phyloP scores from a whole-genome alignment of 2,329 filamentous ascomycete genomes.

The Claviceps africana region DNA sequence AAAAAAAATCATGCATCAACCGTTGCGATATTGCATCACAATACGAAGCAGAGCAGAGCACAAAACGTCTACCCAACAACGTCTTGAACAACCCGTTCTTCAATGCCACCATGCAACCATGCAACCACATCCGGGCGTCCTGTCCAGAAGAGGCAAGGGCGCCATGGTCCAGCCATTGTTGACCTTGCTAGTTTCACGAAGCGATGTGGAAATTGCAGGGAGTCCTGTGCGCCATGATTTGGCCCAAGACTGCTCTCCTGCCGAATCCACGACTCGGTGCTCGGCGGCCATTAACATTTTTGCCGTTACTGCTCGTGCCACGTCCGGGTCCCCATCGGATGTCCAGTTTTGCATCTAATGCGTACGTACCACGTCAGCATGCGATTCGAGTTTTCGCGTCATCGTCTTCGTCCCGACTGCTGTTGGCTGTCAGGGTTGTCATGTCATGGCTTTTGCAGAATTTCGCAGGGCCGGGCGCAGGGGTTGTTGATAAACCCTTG shows the following conservation, averaged over 20 bases:
- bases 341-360: not conserved
- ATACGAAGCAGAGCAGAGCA: not conserved
- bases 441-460: not conserved
- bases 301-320: not conserved
- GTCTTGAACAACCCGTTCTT: not conserved
- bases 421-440: not conserved
- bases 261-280: not conserved
- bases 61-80: not conserved
- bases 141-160: not conserved
- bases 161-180: not conserved
- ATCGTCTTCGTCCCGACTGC: not conserved
- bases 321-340: not conserved
- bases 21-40: not conserved
- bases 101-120: not conserved
- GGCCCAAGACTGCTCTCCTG: not conserved
- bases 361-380: not conserved
- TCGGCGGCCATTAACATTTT: not conserved
- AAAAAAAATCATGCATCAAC: not conserved
- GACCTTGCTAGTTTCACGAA: not conserved
- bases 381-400: not conserved
- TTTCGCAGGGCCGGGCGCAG: not conserved
- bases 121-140: not conserved
- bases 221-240: not conserved
- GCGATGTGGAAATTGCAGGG: slow-evolving; percentile 1
- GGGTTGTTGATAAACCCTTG: slow-evolving; percentile 1